Evolutionary conservation across 257 asterid genomes (phyloP).

Genomic region (Jaltomata sinuosa): DNA sequence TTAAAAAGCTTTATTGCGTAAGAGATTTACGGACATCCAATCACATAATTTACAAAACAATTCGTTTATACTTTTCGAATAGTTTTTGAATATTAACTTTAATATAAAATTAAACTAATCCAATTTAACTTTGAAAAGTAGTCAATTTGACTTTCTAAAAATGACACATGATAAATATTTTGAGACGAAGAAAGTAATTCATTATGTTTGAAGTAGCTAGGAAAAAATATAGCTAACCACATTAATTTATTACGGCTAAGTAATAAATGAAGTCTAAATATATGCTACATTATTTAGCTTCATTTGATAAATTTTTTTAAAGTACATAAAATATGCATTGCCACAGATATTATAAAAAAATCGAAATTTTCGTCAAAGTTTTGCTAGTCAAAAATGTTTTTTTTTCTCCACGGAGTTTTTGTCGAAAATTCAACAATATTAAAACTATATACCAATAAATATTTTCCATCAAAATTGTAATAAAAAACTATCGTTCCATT

Average conservation of each 20-base stretch:
- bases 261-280: background rate
- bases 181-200: too few species aligned
- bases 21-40: too few species aligned
- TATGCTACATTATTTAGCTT: background rate
- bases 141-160: too few species aligned
- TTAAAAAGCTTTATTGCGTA: too few species aligned
- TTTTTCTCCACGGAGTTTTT: background rate
- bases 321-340: background rate
- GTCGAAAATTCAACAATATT: background rate
- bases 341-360: background rate
- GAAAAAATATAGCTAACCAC: background rate
- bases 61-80: too few species aligned
- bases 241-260: background rate
- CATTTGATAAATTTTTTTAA: background rate
- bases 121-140: too few species aligned
- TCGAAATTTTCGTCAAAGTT: background rate
- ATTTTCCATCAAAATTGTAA: background rate
- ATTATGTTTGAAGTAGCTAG: background rate
- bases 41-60: too few species aligned
- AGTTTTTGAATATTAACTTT: too few species aligned
- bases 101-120: too few species aligned
- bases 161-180: too few species aligned
- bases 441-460: too few species aligned
- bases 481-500: background rate
- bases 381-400: background rate